phyloP scores from a whole-genome alignment of 2,329 filamentous ascomycete species.

The Aspergillus ochraceus region DNA sequence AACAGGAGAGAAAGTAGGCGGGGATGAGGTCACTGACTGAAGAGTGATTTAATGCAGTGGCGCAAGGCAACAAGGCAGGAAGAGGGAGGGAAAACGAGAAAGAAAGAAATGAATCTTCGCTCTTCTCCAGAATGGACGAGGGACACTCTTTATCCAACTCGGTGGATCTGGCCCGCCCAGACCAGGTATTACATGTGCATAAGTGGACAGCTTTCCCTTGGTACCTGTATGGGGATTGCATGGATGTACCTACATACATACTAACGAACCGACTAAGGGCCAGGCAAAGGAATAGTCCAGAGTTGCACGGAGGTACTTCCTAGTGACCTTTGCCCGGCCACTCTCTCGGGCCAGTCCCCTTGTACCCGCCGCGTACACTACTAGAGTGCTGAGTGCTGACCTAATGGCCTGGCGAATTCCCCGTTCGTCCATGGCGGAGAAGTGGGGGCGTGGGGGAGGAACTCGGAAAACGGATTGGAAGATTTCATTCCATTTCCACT shows the following conservation, averaged over 20 bases:
- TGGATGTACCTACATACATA: background rate
- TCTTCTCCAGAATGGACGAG: constrained; percentile 10
- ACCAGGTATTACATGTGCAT: constrained; percentile 13
- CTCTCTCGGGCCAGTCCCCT: background rate
- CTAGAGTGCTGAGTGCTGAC: too few species aligned
- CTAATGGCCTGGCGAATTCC: constrained; percentile 1
- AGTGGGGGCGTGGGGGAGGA: constrained; percentile 28
- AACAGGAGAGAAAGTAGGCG: constrained; percentile 5
- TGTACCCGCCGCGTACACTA: too few species aligned
- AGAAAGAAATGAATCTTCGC: constrained; percentile 19
- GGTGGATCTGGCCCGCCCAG: constrained; percentile 17
- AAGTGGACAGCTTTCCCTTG: background rate
- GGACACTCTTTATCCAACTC: constrained; percentile 25
- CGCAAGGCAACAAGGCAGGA: constrained; percentile 14
- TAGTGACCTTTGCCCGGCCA: too few species aligned
- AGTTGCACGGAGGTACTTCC: background rate
- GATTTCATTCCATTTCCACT: background rate
- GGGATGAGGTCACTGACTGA: constrained; percentile 16
- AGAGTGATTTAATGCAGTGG: constrained; percentile 9
- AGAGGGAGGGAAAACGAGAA: constrained; percentile 14
- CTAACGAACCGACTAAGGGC: too few species aligned
- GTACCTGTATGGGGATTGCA: background rate
- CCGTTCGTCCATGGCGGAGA: constrained; percentile 26
- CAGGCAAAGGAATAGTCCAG: too few species aligned
- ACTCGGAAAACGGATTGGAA: constrained; percentile 2